Base-by-base conservation (phyloP, 2,329 filamentous ascomycete species). In the Aspergillus persii region DNA sequence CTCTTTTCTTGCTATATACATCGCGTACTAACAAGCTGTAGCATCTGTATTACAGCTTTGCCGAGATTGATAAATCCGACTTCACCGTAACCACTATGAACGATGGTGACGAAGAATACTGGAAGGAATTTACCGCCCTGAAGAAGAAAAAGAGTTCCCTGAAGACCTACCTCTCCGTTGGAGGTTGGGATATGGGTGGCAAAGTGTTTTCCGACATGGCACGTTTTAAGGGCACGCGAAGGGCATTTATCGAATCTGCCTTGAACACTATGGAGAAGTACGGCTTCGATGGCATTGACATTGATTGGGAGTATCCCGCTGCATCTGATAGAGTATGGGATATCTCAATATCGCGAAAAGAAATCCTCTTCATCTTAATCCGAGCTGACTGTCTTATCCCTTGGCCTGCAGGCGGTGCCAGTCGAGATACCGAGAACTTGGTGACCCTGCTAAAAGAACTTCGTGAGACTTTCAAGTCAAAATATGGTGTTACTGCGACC, bases 281-380 rank as follows among this genome's bases (percentile, higher is more conserved):
- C 26, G 51, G 39, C n/a, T 50, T 61, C 5, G 59, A 61, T 30
- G 59, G 59, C 46, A 27, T 61, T 6, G 59, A 61, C 29, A 29
- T 61, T 4, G 60, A 60, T 23, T 60, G 57, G 60, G 54, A 59
- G 36, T 62, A 62, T 50, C 60, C 60, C 1, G 57, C 49, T 30
- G 58, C 58, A 8, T n/a, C 41, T 5, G 60, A 62, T 48, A 54
- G 60, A 12, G 18, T 23, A 23, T 23, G 18, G 18, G 18, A 23
- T 23, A 23, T 23, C 18, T 23, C 18, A 23, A 23, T 23, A 23
- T 23, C 18, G 2, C 18, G 18, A 23, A 23, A 23, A 23, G 18
- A 23, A 23, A 23, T 23, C 2, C 18, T 23, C 18, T 23, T 23
- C 18, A 23, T 23, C 18, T 23, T 23, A 1, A 23, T 23, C 18